Base-by-base conservation (phyloP, 768 basidiomycete genomes). In the Clitopilus passeckerianus region DNA sequence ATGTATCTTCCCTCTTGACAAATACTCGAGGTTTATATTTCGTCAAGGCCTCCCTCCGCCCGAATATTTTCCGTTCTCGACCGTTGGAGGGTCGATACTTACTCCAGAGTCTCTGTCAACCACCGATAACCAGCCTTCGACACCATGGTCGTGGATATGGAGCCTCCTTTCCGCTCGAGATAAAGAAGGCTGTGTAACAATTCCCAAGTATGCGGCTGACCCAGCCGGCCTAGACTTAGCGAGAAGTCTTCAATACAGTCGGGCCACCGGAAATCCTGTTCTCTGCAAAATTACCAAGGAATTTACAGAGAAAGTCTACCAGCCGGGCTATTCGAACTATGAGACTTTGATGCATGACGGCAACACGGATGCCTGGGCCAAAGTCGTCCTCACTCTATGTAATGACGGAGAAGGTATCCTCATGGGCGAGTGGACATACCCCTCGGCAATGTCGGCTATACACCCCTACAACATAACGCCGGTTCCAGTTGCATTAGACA, bases 381-480 rank as follows among this genome's bases (percentile, higher is more conserved):
- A 88, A 64, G 75, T 79, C 22, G 76, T 84, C 6, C 68, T 69
- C 22, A 84, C 87, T 18, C 72, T 95, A 9, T 84, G 83, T 68
- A 86, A 92, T 64, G 81, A 81, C 2, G 87, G 87, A 6, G 85
- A 88, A 54, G 77, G 75, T 22, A 71, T 86, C 43, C 68, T 88
- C 1, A 77, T 78, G 10, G 79, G 80, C 59, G 91, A 91, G 67
- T 94, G 86, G 86, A 84, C 89, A 0, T 95, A 92, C 67, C 86
- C 91, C 1, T 84, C 75, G 22, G 77, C 77, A 1, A 64, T 77
- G 57, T 71, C 73, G 9, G 56, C 71, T 18, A 73, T 75, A 68
- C 53, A 46, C 8, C 80, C 80, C 10, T 68, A 64, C 60, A 77
- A 77, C 27, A 70, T 87, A 41, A 68, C 70, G 34, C 70, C 83